A percentile compares a stretch with the other conserved stretches of the same genome.
phyloP scores from a whole-genome alignment of 805 yeast species.

The Metschnikowia sp. region DNA sequence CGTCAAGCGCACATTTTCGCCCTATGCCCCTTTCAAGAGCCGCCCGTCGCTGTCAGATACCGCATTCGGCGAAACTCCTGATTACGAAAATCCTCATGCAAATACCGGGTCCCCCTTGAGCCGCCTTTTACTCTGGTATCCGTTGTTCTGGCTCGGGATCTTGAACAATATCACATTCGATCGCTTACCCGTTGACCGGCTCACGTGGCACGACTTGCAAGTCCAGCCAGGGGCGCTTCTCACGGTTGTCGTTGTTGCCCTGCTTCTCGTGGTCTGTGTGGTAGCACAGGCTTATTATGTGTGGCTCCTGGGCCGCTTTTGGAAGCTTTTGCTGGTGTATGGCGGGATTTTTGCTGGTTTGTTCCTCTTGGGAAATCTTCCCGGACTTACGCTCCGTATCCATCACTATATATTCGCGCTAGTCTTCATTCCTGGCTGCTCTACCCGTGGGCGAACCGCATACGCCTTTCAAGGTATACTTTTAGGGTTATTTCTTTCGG shows the following conservation, averaged over 20 bases:
- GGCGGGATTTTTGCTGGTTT: constrained; percentile 44
- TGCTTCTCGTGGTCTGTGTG: constrained; percentile 48
- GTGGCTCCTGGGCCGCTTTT: constrained; percentile 75
- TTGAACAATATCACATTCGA: constrained; percentile 87
- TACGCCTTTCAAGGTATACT: constrained; percentile 80
- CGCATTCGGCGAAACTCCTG: background rate
- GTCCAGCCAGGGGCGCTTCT: constrained; percentile 74
- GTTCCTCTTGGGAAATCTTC: constrained; percentile 32
- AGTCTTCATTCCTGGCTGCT: constrained; percentile 77
- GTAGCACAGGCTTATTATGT: constrained; percentile 71
- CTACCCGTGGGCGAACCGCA: constrained; percentile 67
- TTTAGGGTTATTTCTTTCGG: constrained; percentile 76
- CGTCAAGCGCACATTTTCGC: constrained; percentile 44
- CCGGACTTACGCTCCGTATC: constrained; percentile 69
- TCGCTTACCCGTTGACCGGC: constrained; percentile 80
- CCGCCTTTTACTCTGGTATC: constrained; percentile 63
- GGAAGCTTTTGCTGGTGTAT: constrained; percentile 57
- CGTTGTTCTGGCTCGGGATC: constrained; percentile 79
- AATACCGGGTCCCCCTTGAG: constrained; percentile 34
- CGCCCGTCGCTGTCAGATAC: constrained; percentile 5
- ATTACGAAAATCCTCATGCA: background rate
- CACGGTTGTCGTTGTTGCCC: constrained; percentile 54
- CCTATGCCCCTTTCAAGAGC: constrained; percentile 8
- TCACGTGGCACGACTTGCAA: constrained; percentile 66
- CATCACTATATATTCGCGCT: constrained; percentile 80